Conservation (phyloP, 2,329 filamentous ascomycete genomes). For the Chalaropsis thielavioides region DNA sequence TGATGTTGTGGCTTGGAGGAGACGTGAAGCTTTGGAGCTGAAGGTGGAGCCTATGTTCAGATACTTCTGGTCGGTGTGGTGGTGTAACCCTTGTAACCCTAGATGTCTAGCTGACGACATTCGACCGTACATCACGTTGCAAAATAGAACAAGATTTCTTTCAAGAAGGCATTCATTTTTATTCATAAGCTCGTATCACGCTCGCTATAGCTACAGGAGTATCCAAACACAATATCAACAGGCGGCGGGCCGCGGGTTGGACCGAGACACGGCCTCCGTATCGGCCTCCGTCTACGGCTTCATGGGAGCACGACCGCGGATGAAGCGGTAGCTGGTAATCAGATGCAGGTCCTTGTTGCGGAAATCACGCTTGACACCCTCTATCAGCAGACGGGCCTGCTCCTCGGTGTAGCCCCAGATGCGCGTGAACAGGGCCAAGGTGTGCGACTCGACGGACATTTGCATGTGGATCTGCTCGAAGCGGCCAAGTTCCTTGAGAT, state of each 20-base stretch:
- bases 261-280: not conserved
- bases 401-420: conserved; percentile 29
- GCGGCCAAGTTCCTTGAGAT: conserved; percentile 26
- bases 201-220: not conserved
- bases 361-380: conserved; percentile 29
- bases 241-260: not conserved
- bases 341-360: conserved; percentile 24
- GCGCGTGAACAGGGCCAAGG: conserved; percentile 28
- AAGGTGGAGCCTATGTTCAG: not conserved
- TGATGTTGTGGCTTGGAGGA: not conserved
- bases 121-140: not conserved
- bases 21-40: not conserved
- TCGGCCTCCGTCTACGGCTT: not conserved
- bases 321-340: conserved; percentile 26
- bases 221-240: too few relatives aligned
- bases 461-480: conserved; percentile 30
- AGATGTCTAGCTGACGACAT: not conserved
- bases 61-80: not conserved
- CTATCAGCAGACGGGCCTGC: conserved; percentile 29
- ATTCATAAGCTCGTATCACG: not conserved
- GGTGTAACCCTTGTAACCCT: not conserved
- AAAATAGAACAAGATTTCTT: not conserved
- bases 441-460: conserved; percentile 31
- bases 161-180: too few relatives aligned
- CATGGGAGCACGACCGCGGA: conserved; percentile 21